phyloP scores from a whole-genome alignment of 1,139 yeast species.

The Blastobotrys arbuscula region DNA sequence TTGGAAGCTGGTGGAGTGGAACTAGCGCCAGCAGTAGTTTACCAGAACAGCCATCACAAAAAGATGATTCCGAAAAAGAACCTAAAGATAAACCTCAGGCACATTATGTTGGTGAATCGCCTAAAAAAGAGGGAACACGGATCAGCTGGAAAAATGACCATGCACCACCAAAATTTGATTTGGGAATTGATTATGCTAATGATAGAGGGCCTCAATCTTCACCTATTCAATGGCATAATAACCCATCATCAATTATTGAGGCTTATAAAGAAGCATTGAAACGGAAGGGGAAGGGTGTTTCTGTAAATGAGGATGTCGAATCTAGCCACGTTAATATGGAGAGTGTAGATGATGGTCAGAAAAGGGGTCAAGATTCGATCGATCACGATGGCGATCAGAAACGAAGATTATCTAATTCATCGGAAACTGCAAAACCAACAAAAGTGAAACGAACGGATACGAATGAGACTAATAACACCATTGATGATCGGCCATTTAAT shows the following conservation, averaged over 20 bases:
- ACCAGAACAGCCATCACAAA: neutral
- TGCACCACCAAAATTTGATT: constrained; percentile 11
- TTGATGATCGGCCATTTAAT: constrained; percentile 7
- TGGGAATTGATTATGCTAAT: neutral
- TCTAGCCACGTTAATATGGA: neutral
- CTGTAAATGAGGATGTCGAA: no score
- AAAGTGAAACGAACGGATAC: constrained; percentile 1
- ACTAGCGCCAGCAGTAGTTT: neutral
- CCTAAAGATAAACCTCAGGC: neutral
- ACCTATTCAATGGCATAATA: constrained; percentile 11
- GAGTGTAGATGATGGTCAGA: neutral
- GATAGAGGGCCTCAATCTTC: constrained; percentile 1
- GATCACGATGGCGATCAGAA: constrained; percentile 3
- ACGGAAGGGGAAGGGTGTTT: constrained; percentile 5
- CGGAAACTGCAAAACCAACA: neutral
- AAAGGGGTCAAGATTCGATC: no score
- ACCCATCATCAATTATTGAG: constrained; percentile 13
- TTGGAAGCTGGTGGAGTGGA: constrained; percentile 11
- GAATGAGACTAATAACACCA: neutral
- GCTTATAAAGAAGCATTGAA: constrained; percentile 16
- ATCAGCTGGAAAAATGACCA: constrained; percentile 11
- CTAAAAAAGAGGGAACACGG: neutral
- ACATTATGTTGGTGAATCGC: constrained; percentile 16
- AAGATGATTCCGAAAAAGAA: neutral
- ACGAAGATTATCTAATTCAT: neutral